A percentile compares a stretch with the other conserved stretches of the same genome.
Conservation (phyloP, 208 protist genomes). For the Leishmania major region DNA sequence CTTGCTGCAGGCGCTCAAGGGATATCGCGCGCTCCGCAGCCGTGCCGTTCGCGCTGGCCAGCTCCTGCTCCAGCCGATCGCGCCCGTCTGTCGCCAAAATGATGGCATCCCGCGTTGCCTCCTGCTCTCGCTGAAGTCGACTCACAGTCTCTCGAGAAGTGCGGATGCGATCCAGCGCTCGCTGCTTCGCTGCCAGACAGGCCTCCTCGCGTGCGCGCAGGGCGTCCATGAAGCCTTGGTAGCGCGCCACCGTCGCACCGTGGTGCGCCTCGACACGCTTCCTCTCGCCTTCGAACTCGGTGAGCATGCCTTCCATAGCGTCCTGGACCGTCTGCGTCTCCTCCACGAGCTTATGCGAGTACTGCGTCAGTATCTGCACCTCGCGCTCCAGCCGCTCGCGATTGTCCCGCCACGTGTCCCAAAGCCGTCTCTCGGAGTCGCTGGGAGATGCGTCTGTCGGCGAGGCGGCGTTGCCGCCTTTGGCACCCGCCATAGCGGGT, state of each 20-base stretch:
- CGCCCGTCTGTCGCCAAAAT: conserved; percentile 55
- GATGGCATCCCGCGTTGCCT: conserved; percentile 59
- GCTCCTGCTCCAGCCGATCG: conserved; percentile 27
- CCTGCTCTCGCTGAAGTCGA: conserved; percentile 30
- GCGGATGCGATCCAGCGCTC: conserved; percentile 35
- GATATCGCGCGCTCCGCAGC: conserved; percentile 18
- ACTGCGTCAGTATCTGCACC: conserved; percentile 10
- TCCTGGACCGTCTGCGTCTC: conserved; percentile 31
- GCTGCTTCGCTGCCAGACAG: conserved; percentile 39
- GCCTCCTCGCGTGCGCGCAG: conserved; percentile 40
- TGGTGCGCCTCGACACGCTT: conserved; percentile 15
- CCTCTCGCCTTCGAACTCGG: conserved; percentile 32
- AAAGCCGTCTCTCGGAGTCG: conserved; percentile 1
- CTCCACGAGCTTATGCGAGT: conserved; percentile 10
- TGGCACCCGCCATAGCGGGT: not conserved
- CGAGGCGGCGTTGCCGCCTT: not conserved
- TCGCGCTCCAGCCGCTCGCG: conserved; percentile 19
- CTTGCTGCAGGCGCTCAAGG: conserved; percentile 32
- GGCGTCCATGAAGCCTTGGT: conserved; percentile 14
- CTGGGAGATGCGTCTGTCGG: not conserved
- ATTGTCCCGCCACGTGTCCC: conserved; percentile 28
- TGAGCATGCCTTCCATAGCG: conserved; percentile 36
- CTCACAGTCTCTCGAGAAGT: conserved; percentile 24
- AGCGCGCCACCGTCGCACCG: conserved; percentile 22
- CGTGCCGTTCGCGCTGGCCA: conserved; percentile 21